These are phyloP conservation scores for Moelleriella libera DNA, from an alignment of 2,329 filamentous ascomycete genomes.

Conservation along the genomic window DNA sequence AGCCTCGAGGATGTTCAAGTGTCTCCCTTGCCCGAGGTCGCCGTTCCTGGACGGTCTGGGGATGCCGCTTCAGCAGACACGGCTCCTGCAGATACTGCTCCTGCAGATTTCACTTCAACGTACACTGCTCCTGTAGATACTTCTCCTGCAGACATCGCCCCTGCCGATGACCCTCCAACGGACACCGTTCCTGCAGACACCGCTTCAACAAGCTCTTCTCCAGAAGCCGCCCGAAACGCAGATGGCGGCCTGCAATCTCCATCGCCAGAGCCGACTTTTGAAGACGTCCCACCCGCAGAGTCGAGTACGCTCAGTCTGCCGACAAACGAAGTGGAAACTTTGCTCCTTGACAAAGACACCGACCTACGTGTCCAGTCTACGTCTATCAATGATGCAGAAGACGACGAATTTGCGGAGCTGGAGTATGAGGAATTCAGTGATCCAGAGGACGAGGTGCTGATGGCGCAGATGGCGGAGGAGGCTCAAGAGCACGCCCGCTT, in stretches of 20 bases:
- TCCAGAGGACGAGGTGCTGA: constrained; percentile 80
- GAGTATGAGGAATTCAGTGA: constrained; percentile 69
- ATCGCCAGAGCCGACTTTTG: constrained; percentile 21
- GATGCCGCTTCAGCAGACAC: too few species aligned
- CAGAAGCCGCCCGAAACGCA: not conserved
- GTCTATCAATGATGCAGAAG: constrained; percentile 1
- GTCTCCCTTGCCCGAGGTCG: too few species aligned
- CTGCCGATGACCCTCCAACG: too few species aligned
- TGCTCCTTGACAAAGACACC: not conserved
- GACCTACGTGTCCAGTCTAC: not conserved
- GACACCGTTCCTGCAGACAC: too few species aligned
- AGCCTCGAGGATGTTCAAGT: not conserved
- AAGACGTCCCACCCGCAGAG: constrained; percentile 18
- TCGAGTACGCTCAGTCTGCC: not conserved
- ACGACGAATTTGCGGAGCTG: constrained; percentile 36
- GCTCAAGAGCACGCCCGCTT: constrained; percentile 91
- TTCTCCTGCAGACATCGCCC: too few species aligned
- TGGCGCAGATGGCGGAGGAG: constrained; percentile 76
- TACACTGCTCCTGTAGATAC: too few species aligned
- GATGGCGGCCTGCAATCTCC: constrained; percentile 10
- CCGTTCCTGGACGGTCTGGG: too few species aligned
- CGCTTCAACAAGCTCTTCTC: too few species aligned
- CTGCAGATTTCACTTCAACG: too few species aligned
- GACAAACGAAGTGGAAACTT: not conserved
- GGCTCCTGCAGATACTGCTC: too few species aligned